Evolutionary conservation across 257 asterid species (phyloP).

Genomic region (Cordia subcordata): DNA sequence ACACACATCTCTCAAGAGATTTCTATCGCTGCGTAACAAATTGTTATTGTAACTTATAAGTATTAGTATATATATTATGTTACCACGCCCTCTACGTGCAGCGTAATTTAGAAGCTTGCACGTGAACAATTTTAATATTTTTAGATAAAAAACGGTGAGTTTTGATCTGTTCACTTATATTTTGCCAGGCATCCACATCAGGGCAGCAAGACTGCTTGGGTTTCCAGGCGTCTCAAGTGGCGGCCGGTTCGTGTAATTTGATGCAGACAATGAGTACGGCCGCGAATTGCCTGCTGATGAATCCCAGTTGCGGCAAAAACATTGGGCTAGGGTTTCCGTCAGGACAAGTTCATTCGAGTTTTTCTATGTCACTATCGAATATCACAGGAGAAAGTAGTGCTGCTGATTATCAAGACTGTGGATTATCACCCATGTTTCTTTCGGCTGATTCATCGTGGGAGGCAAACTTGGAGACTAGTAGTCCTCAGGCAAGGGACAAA

Average conservation of each 20-base stretch:
- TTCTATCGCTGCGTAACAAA: too few species aligned
- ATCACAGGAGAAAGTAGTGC: slow-evolving; percentile 54
- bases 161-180: too few species aligned
- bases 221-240: slow-evolving; percentile 31
- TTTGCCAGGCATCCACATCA: slow-evolving; percentile 43
- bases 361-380: slow-evolving; percentile 46
- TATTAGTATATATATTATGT: too few species aligned
- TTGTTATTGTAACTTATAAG: too few species aligned
- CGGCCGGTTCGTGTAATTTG: slow-evolving; percentile 22
- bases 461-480: slow-evolving; percentile 35
- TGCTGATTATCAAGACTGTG: slow-evolving; percentile 66
- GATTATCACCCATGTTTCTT: slow-evolving; percentile 47
- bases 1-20: too few species aligned
- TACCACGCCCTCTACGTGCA: too few species aligned
- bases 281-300: slow-evolving; percentile 39
- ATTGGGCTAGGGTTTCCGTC: slow-evolving; percentile 39
- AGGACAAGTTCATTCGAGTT: slow-evolving; percentile 44
- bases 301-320: slow-evolving; percentile 28
- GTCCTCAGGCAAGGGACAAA: slow-evolving; percentile 66
- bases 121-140: too few species aligned
- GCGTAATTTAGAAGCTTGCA: too few species aligned
- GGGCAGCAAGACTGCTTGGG: slow-evolving; percentile 48
- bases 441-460: slow-evolving; percentile 58
- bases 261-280: slow-evolving; percentile 37
- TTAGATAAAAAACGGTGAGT: too few species aligned